Evolutionary conservation across 2,329 filamentous ascomycete genomes (phyloP), one percentile per base, ranked within the genome.

Genomic region (Volutella citrinella): DNA sequence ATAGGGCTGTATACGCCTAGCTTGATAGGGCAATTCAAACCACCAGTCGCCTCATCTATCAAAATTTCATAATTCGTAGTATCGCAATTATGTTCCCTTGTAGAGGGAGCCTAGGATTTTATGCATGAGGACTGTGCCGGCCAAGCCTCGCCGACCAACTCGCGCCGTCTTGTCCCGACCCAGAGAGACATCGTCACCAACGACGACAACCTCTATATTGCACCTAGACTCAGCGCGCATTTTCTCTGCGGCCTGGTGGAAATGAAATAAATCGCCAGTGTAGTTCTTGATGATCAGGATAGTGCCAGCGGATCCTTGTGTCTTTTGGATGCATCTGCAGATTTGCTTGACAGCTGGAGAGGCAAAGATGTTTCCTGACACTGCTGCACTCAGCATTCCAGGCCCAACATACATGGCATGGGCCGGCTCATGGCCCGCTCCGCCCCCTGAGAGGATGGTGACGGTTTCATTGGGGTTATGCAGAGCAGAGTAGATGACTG

Each of bases 341-440:
- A 84, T 71, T 55, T 84, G 80, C 50, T 79, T 74, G 3, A 78
- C 77, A 3, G 68, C 72, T 3, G 80, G 80, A 3, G 72, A 78
- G 5, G 80, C 80, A 52, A 84, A 84, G 45, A 84, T 82, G 0
- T 76, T 80, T 15, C 80, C 80, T 4, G 78, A 77, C 2, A 82
- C 78, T 3, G 78, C 74, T 21, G 74, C 80, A 24, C 72, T 73
- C 15, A 84, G 66, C 24, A 84, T 61, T 17, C 79, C 79, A n/a
- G 66, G 65, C 12, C 80, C 80, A 5, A 84, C 80, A 47, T 76
- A 82, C 11, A 72, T 76, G 3, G 74, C 71, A 54, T 82, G 82
- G 15, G 72, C 72, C 15, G 80, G 80, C 40, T 84, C 80, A 45
- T 84, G 80, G 34, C 80, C 80, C 5, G 72, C 73, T 25, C 80